phyloP scores from a whole-genome alignment of 1,139 yeast species.

The Kodamaea ohmeri region DNA sequence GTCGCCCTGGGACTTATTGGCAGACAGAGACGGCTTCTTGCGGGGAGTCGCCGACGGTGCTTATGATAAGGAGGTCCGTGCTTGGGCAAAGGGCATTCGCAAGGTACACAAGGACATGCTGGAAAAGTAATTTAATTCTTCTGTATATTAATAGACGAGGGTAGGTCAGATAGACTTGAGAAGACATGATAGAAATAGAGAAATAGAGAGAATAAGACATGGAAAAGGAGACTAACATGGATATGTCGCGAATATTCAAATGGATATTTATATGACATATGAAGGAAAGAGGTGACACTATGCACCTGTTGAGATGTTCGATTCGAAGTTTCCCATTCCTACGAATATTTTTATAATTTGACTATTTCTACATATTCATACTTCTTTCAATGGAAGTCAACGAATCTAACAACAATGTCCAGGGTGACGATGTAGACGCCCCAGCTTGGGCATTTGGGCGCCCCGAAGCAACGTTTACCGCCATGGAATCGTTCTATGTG shows the following conservation, averaged over 20 bases:
- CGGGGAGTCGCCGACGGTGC: slow-evolving; percentile 38
- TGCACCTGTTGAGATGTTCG: no score
- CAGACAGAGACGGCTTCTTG: slow-evolving; percentile 42
- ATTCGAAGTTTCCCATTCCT: no score
- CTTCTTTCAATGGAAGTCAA: no score
- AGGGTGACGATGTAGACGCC: background rate
- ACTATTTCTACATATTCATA: no score
- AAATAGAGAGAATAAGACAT: background rate
- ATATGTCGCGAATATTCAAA: no score
- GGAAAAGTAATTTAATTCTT: slow-evolving; percentile 6
- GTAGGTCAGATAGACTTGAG: background rate
- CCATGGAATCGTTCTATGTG: slow-evolving; percentile 6
- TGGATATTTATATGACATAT: no score
- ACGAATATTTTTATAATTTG: no score
- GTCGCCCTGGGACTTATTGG: slow-evolving; percentile 57
- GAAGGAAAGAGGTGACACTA: no score
- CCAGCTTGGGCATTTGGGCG: background rate
- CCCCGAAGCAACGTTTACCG: slow-evolving; percentile 1
- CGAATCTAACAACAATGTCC: slow-evolving; percentile 1
- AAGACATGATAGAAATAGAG: background rate
- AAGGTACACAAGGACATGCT: slow-evolving; percentile 27
- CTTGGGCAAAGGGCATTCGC: slow-evolving; percentile 51
- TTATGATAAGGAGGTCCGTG: slow-evolving; percentile 42
- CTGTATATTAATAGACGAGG: slow-evolving; percentile 4
- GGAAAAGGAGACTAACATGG: no score